phyloP scores from a whole-genome alignment of 2,329 filamentous ascomycete species.

The Nigrospora sphaerica region DNA sequence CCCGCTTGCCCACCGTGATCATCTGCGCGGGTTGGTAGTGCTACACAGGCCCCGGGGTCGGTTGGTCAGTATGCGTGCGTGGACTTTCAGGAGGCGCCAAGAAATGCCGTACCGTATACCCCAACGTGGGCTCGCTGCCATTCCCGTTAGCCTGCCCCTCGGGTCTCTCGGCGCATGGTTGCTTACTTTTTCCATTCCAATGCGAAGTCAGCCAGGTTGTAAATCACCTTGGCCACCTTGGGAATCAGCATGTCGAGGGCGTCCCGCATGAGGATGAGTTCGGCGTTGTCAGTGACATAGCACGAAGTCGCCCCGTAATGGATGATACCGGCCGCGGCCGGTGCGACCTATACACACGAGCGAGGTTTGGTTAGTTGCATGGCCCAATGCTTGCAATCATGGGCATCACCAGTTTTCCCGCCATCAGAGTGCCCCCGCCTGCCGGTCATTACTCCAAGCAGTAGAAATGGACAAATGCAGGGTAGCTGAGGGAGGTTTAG shows the following conservation, averaged over 20 bases:
- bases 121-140: conserved; percentile 54
- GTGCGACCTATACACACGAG: neutral
- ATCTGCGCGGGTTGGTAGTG: conserved; percentile 32
- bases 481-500: conserved; percentile 6
- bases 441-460: neutral
- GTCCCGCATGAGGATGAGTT: conserved; percentile 69
- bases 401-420: too few species aligned
- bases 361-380: too few species aligned
- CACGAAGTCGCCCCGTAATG: conserved; percentile 62
- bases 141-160: too few species aligned
- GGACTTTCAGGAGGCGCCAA: too few species aligned
- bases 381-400: too few species aligned
- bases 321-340: conserved; percentile 60
- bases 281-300: conserved; percentile 67
- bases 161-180: too few species aligned
- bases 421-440: too few species aligned
- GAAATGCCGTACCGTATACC: conserved; percentile 51
- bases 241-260: conserved; percentile 69
- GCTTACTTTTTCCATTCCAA: conserved; percentile 55
- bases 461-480: neutral
- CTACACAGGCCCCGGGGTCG: neutral
- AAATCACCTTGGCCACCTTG: conserved; percentile 73
- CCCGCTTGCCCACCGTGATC: conserved; percentile 53
- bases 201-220: conserved; percentile 68
- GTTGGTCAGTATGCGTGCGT: neutral